Conservation (phyloP, 139 green algal genomes). For the Monoraphidium neglectum region DNA sequence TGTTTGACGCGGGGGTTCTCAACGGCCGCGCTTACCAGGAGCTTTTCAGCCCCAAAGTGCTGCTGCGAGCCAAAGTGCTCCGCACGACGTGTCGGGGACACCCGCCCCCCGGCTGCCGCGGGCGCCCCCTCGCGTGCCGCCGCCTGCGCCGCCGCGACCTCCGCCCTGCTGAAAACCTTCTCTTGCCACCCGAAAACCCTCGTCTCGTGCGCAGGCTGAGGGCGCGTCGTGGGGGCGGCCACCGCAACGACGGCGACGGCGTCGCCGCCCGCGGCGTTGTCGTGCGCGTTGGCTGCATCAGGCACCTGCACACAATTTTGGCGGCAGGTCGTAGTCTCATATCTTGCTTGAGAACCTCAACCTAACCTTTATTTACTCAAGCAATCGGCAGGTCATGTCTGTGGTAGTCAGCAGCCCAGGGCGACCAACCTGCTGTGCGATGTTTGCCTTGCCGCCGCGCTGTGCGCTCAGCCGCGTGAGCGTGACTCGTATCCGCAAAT, state of each 20-base stretch:
- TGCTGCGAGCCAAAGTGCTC: conserved; percentile 32
- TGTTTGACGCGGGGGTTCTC: no score
- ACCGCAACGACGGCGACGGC: no score
- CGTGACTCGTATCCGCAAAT: conserved; percentile 41
- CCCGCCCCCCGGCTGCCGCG: background rate
- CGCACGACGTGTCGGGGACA: no score
- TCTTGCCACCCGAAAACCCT: conserved; percentile 56
- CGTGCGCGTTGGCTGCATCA: no score
- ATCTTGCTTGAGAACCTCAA: no score
- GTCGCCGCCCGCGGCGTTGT: no score
- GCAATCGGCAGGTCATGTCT: no score
- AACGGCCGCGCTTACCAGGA: conserved; percentile 28
- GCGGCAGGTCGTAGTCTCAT: no score
- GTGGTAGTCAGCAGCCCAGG: background rate
- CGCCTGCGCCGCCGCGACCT: conserved; percentile 38
- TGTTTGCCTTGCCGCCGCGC: background rate
- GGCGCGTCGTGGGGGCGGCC: no score
- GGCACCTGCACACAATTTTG: no score
- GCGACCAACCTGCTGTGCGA: background rate
- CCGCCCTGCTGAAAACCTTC: conserved; percentile 49
- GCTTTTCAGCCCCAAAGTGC: conserved; percentile 13
- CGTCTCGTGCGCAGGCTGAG: conserved; percentile 33
- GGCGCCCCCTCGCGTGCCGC: background rate
- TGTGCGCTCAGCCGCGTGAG: conserved; percentile 36
- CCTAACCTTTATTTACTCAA: no score